Percentiles rank a stretch among this genome's conserved stretches.
Conservation (phyloP, 305 asterid species). For the Solanum chacoense region DNA sequence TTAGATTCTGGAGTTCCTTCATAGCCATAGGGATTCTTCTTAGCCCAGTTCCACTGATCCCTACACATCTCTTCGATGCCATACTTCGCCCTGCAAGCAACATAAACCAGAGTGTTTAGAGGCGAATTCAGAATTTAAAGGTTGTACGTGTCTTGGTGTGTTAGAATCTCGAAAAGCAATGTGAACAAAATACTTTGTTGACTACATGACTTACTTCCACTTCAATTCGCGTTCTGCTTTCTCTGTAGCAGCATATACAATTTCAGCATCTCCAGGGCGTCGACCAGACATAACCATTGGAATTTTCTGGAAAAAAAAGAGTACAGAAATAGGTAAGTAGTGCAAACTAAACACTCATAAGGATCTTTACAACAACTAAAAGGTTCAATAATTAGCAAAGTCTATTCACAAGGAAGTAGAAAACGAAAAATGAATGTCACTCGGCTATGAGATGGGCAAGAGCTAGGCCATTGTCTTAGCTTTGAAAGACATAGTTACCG, state of each 20-base stretch:
- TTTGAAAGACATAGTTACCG: not conserved
- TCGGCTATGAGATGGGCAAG: not conserved
- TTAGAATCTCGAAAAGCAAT: not conserved
- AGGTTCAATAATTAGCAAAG: not conserved
- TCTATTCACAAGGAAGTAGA: not conserved
- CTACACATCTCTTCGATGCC: slow-evolving; percentile 68
- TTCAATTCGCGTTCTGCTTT: slow-evolving; percentile 62
- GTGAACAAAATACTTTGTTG: not conserved
- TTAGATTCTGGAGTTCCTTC: slow-evolving; percentile 6
- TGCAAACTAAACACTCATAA: not conserved
- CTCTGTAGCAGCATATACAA: slow-evolving; percentile 54
- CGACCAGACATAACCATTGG: slow-evolving; percentile 63
- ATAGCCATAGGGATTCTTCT: slow-evolving; percentile 73
- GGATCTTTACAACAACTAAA: not conserved
- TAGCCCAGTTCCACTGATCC: slow-evolving; percentile 90
- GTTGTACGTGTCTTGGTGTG: not conserved
- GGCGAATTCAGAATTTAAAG: not conserved
- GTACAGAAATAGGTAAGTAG: not conserved
- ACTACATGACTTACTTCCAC: slow-evolving; percentile 62
- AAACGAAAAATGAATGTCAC: not conserved
- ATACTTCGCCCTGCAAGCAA: slow-evolving; percentile 46
- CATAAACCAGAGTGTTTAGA: not conserved
- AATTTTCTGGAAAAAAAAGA: slow-evolving; percentile 27
- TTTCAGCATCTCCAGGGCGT: slow-evolving; percentile 91
- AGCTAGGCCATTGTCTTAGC: not conserved